Evolutionary conservation across 345 rosid species (phyloP).

Genomic region (Melaleuca quinquenervia): DNA sequence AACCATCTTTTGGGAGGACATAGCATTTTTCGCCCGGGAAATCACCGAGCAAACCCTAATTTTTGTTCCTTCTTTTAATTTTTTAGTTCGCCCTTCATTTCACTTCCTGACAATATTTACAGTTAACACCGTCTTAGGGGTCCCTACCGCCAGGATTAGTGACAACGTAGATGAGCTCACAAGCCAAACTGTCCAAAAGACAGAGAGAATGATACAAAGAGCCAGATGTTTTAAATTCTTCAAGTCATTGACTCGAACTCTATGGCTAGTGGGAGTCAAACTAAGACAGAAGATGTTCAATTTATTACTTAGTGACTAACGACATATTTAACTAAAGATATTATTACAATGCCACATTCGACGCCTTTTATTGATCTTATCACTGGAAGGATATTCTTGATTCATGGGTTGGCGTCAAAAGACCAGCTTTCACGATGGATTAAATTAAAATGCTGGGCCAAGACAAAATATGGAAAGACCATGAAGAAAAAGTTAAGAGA

Average conservation of each 20-base stretch:
- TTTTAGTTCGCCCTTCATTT: neutral
- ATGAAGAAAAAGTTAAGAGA: neutral
- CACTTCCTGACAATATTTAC: neutral
- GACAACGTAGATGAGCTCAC: neutral
- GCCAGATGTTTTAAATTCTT: neutral
- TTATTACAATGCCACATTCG: neutral
- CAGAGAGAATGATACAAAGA: neutral
- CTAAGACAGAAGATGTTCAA: neutral
- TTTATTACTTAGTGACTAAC: neutral
- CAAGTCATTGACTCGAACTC: neutral
- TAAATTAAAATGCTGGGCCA: neutral
- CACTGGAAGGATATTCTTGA: neutral
- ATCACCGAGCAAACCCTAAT: neutral
- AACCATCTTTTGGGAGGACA: neutral
- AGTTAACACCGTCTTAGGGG: neutral
- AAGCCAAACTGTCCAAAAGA: neutral
- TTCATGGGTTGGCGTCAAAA: neutral
- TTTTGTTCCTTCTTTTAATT: rapidly evolving
- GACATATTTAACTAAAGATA: neutral
- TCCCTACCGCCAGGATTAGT: neutral
- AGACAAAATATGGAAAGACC: neutral
- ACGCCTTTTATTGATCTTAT: neutral
- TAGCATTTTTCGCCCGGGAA: neutral
- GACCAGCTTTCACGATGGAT: neutral
- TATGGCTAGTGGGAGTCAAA: neutral